These are phyloP conservation scores for Fraxinus angustifolia DNA, from an alignment of 305 asterid genomes.

Conservation along the genomic window DNA sequence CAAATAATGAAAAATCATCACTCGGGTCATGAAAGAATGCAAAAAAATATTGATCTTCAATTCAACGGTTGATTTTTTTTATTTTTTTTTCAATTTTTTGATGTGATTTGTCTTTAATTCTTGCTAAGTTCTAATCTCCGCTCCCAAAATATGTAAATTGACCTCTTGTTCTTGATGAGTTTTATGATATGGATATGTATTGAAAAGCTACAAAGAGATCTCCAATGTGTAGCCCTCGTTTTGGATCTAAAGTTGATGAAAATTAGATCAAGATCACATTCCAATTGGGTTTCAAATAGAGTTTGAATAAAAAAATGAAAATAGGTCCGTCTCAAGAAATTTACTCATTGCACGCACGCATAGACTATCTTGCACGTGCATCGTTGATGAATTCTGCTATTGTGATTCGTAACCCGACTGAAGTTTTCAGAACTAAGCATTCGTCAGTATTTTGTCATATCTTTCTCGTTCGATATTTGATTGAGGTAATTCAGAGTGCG, in stretches of 20 bases:
- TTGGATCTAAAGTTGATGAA: neutral
- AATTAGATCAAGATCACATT: neutral
- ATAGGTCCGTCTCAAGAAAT: neutral
- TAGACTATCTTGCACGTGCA: neutral
- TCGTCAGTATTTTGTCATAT: neutral
- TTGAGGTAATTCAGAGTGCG: neutral
- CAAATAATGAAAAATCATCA: neutral
- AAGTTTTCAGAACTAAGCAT: neutral
- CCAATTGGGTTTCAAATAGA: neutral
- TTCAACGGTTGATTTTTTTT: neutral
- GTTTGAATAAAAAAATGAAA: neutral
- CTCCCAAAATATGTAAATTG: neutral
- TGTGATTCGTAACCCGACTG: neutral
- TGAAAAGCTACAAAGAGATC: neutral
- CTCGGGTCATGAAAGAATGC: neutral
- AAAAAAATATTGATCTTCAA: neutral
- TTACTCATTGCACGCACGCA: neutral
- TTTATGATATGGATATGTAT: neutral
- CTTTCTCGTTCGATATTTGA: neutral
- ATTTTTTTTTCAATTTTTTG: neutral
- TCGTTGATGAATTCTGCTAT: neutral
- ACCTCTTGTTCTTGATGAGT: neutral
- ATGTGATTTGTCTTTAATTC: neutral
- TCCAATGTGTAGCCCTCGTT: neutral
- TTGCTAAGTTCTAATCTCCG: neutral